Conservation (phyloP, 768 basidiomycete genomes). For the Mycena latifolia region DNA sequence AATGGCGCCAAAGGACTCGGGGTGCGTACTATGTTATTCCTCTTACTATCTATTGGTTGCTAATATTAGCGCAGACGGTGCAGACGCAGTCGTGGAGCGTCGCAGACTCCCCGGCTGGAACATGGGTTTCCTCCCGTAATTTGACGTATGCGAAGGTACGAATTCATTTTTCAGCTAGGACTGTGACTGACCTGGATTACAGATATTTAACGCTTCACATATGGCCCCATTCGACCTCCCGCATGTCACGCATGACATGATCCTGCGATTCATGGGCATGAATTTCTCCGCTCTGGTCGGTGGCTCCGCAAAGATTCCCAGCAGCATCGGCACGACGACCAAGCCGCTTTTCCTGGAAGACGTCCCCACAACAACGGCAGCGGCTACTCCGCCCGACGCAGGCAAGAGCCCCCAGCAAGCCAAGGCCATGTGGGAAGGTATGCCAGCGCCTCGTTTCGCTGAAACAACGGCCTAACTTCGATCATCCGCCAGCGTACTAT, state of each 20-base stretch:
- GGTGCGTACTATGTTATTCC: slow-evolving; percentile 64
- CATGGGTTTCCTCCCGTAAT: slow-evolving; percentile 92
- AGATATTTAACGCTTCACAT: slow-evolving; percentile 95
- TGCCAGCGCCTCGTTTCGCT: slow-evolving; percentile 34
- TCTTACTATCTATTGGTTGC: not conserved
- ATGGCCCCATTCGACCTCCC: slow-evolving; percentile 95
- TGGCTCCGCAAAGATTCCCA: slow-evolving; percentile 85
- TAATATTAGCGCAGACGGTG: slow-evolving; percentile 60
- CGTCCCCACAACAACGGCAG: slow-evolving; percentile 49
- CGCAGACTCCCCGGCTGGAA: slow-evolving; percentile 81
- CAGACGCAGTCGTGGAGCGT: slow-evolving; percentile 83
- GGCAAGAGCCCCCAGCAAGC: slow-evolving; percentile 81
- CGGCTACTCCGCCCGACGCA: slow-evolving; percentile 51
- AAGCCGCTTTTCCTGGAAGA: slow-evolving; percentile 74
- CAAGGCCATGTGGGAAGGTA: slow-evolving; percentile 93
- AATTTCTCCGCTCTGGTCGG: slow-evolving; percentile 87
- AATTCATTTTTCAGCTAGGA: not conserved
- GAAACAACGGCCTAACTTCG: slow-evolving; percentile 7
- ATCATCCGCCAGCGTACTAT: slow-evolving; percentile 84
- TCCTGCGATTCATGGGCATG: slow-evolving; percentile 95
- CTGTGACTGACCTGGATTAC: slow-evolving; percentile 41
- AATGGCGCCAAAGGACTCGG: slow-evolving; percentile 87
- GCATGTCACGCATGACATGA: slow-evolving; percentile 95
- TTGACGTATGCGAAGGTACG: slow-evolving; percentile 92
- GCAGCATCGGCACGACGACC: slow-evolving; percentile 77